Evolutionary conservation across 2,329 filamentous ascomycete species (phyloP).

Genomic region (Exophiala viscosa): DNA sequence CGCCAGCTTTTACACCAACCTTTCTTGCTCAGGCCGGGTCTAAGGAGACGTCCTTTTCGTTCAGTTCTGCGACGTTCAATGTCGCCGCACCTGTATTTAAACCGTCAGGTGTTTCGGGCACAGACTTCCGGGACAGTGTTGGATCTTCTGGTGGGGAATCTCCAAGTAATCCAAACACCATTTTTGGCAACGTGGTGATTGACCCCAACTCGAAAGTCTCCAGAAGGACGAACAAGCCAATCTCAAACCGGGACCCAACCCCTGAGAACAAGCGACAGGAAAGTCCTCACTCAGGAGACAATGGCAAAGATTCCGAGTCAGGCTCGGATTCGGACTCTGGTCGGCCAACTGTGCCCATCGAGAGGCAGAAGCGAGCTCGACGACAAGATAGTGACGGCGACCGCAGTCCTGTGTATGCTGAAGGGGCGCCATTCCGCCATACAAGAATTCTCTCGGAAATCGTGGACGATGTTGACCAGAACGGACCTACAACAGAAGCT

Average conservation of each 20-base stretch:
- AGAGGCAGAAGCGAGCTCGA: conserved; percentile 71
- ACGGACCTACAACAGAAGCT: conserved; percentile 6
- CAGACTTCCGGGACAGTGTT: conserved; percentile 30
- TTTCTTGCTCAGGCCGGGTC: conserved; percentile 9
- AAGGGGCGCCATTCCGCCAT: conserved; percentile 36
- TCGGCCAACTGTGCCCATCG: conserved; percentile 59
- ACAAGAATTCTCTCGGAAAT: conserved; percentile 20
- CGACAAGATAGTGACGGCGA: conserved; percentile 62
- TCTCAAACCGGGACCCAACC: conserved; percentile 62
- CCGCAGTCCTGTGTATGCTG: conserved; percentile 70
- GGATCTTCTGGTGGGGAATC: conserved; percentile 25
- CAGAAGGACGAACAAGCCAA: conserved; percentile 68
- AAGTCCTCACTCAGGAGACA: conserved; percentile 53
- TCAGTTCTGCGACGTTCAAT: conserved; percentile 60
- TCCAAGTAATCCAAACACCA: conserved; percentile 36
- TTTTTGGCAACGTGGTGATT: conserved; percentile 66
- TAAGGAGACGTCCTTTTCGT: conserved; percentile 19
- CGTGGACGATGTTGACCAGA: conserved; percentile 14
- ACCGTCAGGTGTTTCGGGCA: conserved; percentile 43
- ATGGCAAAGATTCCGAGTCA: conserved; percentile 47
- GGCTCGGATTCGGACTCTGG: conserved; percentile 46
- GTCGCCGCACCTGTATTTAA: conserved; percentile 75
- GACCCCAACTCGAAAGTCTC: conserved; percentile 61
- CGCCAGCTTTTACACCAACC: conserved; percentile 66
- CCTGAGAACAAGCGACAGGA: conserved; percentile 10